These are phyloP conservation scores for Cryptosporidium parvum DNA, from an alignment of 169 alveolate genomes.

Conservation along the genomic window DNA sequence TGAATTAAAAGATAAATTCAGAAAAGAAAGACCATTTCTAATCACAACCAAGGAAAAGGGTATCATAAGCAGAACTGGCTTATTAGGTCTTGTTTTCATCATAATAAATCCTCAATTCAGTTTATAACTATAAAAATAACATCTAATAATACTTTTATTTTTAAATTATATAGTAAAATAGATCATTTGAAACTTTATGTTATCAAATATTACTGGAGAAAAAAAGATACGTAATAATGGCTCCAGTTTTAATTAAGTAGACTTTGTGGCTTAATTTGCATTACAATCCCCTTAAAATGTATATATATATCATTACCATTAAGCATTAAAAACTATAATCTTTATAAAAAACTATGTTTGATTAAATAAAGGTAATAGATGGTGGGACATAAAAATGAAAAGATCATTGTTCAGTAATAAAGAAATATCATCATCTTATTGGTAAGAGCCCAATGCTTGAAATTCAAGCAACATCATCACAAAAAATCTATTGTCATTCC, in stretches of 20 bases:
- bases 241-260: too few species aligned
- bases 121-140: neutral
- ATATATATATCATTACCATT: neutral
- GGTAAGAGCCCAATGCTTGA: constrained; percentile 77
- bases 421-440: constrained; percentile 32
- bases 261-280: neutral
- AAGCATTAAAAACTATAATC: neutral
- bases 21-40: constrained; percentile 66
- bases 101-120: neutral
- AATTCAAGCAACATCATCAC: constrained; percentile 74
- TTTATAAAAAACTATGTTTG: neutral
- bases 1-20: constrained; percentile 13
- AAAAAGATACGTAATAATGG: too few species aligned
- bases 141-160: neutral
- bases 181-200: too few species aligned
- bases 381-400: neutral
- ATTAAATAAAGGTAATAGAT: neutral
- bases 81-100: constrained; percentile 70
- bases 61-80: constrained; percentile 78
- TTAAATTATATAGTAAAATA: too few species aligned
- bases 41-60: constrained; percentile 62
- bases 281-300: too few species aligned
- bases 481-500: neutral
- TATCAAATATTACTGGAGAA: neutral
- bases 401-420: constrained; percentile 46